Percentiles rank a stretch among this genome's conserved stretches.
Conservation (phyloP, 768 basidiomycete species). For the Mycena amicta region DNA sequence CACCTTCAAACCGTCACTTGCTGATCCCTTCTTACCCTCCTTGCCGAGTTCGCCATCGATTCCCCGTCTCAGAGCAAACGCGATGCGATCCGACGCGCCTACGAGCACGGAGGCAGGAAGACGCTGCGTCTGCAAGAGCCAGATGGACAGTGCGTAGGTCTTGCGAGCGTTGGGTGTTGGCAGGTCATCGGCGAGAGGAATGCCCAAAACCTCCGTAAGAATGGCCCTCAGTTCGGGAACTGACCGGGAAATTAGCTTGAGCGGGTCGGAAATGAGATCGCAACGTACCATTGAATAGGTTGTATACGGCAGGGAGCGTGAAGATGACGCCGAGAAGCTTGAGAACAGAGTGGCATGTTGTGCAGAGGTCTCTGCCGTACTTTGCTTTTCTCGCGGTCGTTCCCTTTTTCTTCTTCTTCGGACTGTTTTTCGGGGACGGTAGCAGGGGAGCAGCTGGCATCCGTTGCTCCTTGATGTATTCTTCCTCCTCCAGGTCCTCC, state of each 20-base stretch:
- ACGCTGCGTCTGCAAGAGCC: constrained; percentile 71
- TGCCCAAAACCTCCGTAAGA: constrained; percentile 65
- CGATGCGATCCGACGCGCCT: constrained; percentile 68
- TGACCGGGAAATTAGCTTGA: constrained; percentile 29
- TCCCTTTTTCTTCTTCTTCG: constrained; percentile 67
- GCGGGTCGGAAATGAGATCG: constrained; percentile 9
- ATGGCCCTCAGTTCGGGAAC: constrained; percentile 63
- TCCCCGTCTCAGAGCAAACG: constrained; percentile 71
- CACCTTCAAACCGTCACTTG: constrained; percentile 78
- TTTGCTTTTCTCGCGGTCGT: constrained; percentile 80
- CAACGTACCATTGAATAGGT: constrained; percentile 61
- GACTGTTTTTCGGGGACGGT: constrained; percentile 73
- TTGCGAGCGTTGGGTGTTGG: constrained; percentile 88
- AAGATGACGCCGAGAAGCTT: constrained; percentile 65
- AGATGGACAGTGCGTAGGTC: constrained; percentile 77
- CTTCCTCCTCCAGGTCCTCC: constrained; percentile 26
- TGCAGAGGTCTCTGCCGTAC: constrained; percentile 78
- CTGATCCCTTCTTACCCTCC: constrained; percentile 86
- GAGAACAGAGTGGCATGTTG: constrained; percentile 69
- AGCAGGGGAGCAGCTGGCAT: constrained; percentile 38
- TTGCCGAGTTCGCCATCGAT: constrained; percentile 85
- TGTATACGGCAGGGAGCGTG: constrained; percentile 58
- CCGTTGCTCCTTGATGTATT: constrained; percentile 31
- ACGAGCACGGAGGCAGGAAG: constrained; percentile 62
- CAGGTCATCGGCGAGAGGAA: constrained; percentile 67